Evolutionary conservation across 208 protist genomes (phyloP).

Genomic region (Trypanosoma grayi): DNA sequence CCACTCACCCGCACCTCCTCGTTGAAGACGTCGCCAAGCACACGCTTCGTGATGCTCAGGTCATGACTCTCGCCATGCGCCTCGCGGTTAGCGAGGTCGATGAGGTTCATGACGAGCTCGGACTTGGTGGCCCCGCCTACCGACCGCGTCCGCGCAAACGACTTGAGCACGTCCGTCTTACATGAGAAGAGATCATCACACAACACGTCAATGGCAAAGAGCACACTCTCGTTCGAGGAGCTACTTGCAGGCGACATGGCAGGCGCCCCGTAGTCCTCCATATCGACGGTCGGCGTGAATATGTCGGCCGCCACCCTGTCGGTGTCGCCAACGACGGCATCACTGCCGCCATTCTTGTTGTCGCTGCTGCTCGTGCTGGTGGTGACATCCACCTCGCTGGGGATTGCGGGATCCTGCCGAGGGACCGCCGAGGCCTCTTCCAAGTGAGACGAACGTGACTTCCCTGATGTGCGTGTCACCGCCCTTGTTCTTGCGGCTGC

Average conservation of each 20-base stretch:
- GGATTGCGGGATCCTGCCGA: background rate
- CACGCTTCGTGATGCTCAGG: constrained; percentile 59
- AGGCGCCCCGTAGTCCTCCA: constrained; percentile 9
- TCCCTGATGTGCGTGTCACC: background rate
- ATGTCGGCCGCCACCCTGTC: constrained; percentile 20
- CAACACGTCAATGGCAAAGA: constrained; percentile 75
- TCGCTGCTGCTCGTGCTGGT: background rate
- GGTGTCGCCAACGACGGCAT: constrained; percentile 28
- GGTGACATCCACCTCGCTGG: constrained; percentile 8
- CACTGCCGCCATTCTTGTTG: constrained; percentile 5
- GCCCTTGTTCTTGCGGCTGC: background rate
- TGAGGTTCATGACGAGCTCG: constrained; percentile 73
- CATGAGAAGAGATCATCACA: constrained; percentile 89
- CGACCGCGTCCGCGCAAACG: constrained; percentile 68
- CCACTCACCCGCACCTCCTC: constrained; percentile 83
- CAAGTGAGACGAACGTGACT: background rate
- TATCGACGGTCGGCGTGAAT: constrained; percentile 28
- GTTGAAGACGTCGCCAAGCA: constrained; percentile 83
- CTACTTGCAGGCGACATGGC: background rate
- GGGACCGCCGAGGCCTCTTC: background rate
- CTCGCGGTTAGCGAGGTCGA: constrained; percentile 62
- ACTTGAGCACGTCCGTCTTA: constrained; percentile 77
- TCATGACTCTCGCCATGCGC: constrained; percentile 86
- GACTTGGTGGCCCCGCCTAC: constrained; percentile 48
- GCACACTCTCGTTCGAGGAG: constrained; percentile 40